These are phyloP conservation scores for Aspergillus sp. DNA, from an alignment of 2,329 filamentous ascomycete genomes.

Conservation along the genomic window DNA sequence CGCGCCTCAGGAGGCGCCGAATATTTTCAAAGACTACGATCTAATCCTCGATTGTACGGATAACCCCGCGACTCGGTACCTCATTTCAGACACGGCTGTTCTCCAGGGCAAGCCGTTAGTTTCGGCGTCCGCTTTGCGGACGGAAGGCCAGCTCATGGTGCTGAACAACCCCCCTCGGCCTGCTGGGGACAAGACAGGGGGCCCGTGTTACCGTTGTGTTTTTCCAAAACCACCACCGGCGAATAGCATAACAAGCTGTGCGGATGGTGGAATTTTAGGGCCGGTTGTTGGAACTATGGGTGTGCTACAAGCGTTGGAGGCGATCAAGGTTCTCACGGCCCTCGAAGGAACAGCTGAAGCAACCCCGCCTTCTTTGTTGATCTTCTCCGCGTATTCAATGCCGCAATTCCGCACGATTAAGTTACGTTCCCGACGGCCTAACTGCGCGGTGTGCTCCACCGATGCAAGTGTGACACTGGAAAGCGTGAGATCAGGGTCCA, in stretches of 20 bases:
- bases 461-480: conserved; percentile 62
- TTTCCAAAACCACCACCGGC: conserved; percentile 86
- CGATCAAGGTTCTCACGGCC: conserved; percentile 73
- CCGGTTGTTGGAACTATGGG: conserved; percentile 94
- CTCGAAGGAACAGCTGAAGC: conserved; percentile 25
- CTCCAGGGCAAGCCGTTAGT: conserved; percentile 76
- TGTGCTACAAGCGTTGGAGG: conserved; percentile 84
- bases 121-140: conserved; percentile 84
- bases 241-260: conserved; percentile 79
- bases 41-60: conserved; percentile 93
- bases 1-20: conserved; percentile 64
- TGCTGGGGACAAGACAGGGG: conserved; percentile 58
- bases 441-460: conserved; percentile 75
- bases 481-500: conserved; percentile 61
- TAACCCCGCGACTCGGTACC: conserved; percentile 84
- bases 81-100: conserved; percentile 88
- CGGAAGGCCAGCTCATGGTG: conserved; percentile 85
- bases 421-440: conserved; percentile 66
- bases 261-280: conserved; percentile 88
- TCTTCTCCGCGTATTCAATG: conserved; percentile 45
- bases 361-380: conserved; percentile 37
- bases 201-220: conserved; percentile 91
- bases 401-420: conserved; percentile 70
- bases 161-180: conserved; percentile 75
- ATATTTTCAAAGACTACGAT: conserved; percentile 71